phyloP scores from a whole-genome alignment of 1,139 yeast species.

The Suhomyces wounanorum region DNA sequence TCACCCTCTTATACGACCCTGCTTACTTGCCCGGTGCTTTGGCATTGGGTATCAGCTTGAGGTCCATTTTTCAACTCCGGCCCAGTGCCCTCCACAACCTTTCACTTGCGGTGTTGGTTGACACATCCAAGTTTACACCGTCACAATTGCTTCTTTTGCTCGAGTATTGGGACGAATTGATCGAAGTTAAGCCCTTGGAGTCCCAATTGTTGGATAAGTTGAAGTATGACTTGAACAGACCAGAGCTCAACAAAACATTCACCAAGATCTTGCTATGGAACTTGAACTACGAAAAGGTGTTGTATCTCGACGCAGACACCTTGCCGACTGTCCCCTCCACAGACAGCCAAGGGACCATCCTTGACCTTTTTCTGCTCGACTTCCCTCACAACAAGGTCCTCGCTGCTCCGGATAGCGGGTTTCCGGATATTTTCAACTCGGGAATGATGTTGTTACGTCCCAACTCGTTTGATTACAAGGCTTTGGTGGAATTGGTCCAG shows the following conservation, averaged over 20 bases:
- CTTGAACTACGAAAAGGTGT: conserved; percentile 56
- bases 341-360: conserved; percentile 31
- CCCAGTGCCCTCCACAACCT: conserved; percentile 3
- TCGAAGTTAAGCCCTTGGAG: conserved; percentile 32
- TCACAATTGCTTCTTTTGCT: conserved; percentile 32
- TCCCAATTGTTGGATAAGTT: conserved; percentile 32
- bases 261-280: conserved; percentile 79
- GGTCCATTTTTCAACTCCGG: conserved; percentile 15
- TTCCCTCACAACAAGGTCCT: conserved; percentile 44
- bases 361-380: conserved; percentile 33
- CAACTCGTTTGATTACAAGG: conserved; percentile 42
- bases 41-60: conserved; percentile 52
- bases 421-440: conserved; percentile 94
- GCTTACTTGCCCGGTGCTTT: conserved; percentile 78
- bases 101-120: conserved; percentile 38
- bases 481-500: conserved; percentile 41
- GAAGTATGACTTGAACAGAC: conserved; percentile 54
- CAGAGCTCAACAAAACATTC: conserved; percentile 71
- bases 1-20: conserved; percentile 65
- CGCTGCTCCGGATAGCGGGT: conserved; percentile 92
- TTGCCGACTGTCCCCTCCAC: conserved; percentile 51
- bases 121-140: conserved; percentile 28
- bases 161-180: conserved; percentile 33
- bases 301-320: conserved; percentile 84
- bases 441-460: conserved; percentile 80